Evolutionary conservation across 2,329 filamentous ascomycete genomes (phyloP), one percentile per base, ranked within the genome.

Genomic region (Ophiostoma sp.): DNA sequence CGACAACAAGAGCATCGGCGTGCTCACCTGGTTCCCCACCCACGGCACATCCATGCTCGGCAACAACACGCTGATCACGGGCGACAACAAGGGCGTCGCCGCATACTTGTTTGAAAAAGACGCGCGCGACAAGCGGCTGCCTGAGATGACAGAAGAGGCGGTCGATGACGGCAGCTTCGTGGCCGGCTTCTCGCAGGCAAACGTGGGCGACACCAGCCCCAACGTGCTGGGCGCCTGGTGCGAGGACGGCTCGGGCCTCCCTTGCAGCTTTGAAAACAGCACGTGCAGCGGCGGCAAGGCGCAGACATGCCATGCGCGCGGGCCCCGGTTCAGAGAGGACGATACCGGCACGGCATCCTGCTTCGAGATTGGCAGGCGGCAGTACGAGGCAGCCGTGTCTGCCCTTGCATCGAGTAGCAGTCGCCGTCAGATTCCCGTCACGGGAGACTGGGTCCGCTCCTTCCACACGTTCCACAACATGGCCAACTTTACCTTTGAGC

Each of bases 1-100:
- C 1, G 91, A 94, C 76, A 84, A 86, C 69, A 91, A 90, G 79
- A 89, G 89, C 68, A 87, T 92, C 52, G 93, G 92, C n/a, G 82
- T 95, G 3, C 79, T 97, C 72, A 94, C 92, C 17, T 97, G 93
- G 91, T 97, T 94, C 77, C 87, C 94, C 1, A 92, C 94, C 0
- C 94, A 97, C 78, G 93, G 93, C 52, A 97, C 94, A 0, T 96
- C 92, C 0, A 87, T 97, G 79, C 87, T 94, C 33, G 90, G 91
- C 69, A 97, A 97, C 80, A 97, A 97, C 79, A 97, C 93, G 0
- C 84, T 97, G 17, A 87, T 95, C 68, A 89, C 93, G 2, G 94
- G 92, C n/a, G 94, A 98, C 79, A 98, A 98, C 82, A 98, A 98
- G 80, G 94, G 94, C 15, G 92, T 97, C 7, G 94, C 94, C 1